A percentile compares a stretch with the other conserved stretches of the same genome.
phyloP scores from a whole-genome alignment of 1,284 basidiomycete species.

The Apiotrichum gracile region DNA sequence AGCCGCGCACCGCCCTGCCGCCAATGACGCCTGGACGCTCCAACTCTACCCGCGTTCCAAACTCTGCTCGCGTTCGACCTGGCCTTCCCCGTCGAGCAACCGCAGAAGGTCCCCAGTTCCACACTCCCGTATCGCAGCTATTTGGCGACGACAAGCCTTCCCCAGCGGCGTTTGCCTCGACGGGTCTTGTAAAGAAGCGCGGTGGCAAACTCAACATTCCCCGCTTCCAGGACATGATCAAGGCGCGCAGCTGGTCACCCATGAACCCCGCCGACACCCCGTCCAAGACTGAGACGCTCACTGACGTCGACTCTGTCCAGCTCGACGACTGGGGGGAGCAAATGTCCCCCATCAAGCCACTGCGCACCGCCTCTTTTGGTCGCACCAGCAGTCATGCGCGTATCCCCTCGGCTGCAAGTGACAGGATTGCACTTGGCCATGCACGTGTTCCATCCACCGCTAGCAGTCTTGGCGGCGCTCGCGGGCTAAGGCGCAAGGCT shows the following conservation, averaged over 20 bases:
- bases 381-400: conserved; percentile 10
- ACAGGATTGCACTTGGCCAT: conserved; percentile 9
- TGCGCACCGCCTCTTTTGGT: conserved; percentile 4
- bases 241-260: conserved; percentile 4
- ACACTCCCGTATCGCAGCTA: conserved; percentile 29
- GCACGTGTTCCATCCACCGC: conserved; percentile 12
- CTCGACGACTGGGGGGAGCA: conserved; percentile 11
- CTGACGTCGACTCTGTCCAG: not conserved
- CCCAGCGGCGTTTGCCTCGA: conserved; percentile 44
- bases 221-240: conserved; percentile 21
- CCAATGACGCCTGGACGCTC: not conserved
- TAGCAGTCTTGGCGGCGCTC: conserved; percentile 21
- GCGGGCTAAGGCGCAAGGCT: conserved; percentile 43
- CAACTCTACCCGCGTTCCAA: not conserved
- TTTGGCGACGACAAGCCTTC: conserved; percentile 43
- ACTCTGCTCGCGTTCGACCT: not conserved
- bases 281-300: not conserved
- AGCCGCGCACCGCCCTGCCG: not conserved
- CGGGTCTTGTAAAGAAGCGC: conserved; percentile 44
- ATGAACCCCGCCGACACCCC: not conserved
- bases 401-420: conserved; percentile 13
- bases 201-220: conserved; percentile 26
- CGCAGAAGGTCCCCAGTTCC: conserved; percentile 2
- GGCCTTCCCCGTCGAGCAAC: conserved; percentile 7
- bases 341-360: conserved; percentile 11